phyloP scores from a whole-genome alignment of 306 rosid genomes.

The Citrullus amarus region DNA sequence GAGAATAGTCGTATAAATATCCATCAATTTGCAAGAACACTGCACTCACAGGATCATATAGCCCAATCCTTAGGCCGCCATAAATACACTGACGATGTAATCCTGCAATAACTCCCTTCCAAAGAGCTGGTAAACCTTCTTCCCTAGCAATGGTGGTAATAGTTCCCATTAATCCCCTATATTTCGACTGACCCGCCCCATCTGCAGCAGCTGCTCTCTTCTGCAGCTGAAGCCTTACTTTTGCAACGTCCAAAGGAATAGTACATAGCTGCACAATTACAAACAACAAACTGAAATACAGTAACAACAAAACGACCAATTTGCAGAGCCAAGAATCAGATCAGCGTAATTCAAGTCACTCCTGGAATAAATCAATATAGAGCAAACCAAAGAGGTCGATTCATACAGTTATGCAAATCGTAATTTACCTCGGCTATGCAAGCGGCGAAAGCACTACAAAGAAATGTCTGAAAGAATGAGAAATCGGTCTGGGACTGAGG shows the following conservation, averaged over 20 bases:
- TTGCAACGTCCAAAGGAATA: conserved; percentile 88
- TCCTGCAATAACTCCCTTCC: conserved; percentile 95
- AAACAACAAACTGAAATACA: not conserved
- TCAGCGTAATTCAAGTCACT: not conserved
- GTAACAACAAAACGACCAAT: not conserved
- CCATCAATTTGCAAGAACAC: conserved; percentile 17
- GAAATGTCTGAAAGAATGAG: conserved; percentile 52
- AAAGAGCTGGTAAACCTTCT: conserved; percentile 77
- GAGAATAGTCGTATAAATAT: not conserved
- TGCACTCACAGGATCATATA: conserved; percentile 93
- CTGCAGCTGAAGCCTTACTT: conserved; percentile 96
- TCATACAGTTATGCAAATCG: not conserved
- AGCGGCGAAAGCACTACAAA: conserved; percentile 94
- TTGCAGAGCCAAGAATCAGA: not conserved
- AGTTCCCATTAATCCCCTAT: conserved; percentile 67
- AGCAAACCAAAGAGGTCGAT: not conserved
- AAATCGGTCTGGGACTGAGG: conserved; percentile 50
- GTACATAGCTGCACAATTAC: conserved; percentile 58
- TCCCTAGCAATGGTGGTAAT: conserved; percentile 75
- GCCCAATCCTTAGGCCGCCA: conserved; percentile 93
- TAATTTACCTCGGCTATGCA: conserved; percentile 75
- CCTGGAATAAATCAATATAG: too few relatives aligned
- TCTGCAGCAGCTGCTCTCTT: conserved; percentile 42
- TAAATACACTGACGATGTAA: conserved; percentile 88
- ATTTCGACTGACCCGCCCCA: conserved; percentile 40